A percentile compares a stretch with the other conserved stretches of the same genome.
These are phyloP conservation scores for Trebouxia sp. DNA, from an alignment of 139 green algal genomes.

Conservation along the genomic window DNA sequence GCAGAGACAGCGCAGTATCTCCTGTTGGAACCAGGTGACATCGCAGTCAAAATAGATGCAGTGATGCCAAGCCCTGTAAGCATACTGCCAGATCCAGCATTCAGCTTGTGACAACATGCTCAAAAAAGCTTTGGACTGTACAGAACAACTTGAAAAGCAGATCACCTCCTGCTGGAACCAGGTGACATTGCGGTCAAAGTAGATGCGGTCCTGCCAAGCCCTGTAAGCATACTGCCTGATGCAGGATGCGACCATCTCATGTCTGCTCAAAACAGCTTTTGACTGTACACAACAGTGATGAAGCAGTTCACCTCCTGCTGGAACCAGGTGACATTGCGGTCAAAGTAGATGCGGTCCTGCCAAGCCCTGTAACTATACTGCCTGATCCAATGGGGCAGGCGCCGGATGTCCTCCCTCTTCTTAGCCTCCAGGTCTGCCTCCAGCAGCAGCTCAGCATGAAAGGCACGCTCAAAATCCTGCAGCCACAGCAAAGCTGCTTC, in stretches of 20 bases:
- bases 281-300: too few species aligned
- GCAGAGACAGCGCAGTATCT: too few species aligned
- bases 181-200: slow-evolving; percentile 24
- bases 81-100: background rate
- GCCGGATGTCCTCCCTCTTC: background rate
- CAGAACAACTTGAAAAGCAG: too few species aligned
- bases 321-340: slow-evolving; percentile 22
- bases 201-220: slow-evolving; percentile 37
- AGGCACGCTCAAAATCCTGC: slow-evolving; percentile 33
- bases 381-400: slow-evolving; percentile 31
- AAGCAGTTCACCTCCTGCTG: slow-evolving; percentile 35
- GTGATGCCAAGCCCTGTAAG: slow-evolving; percentile 10
- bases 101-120: background rate
- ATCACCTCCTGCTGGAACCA: slow-evolving; percentile 32
- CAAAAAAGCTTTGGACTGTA: too few species aligned
- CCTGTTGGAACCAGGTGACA: slow-evolving; percentile 12
- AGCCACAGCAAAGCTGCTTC: too few species aligned
- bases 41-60: slow-evolving; percentile 15
- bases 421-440: slow-evolving; percentile 17
- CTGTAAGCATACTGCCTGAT: slow-evolving; percentile 26
- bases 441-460: slow-evolving; percentile 29
- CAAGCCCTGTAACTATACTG: slow-evolving; percentile 27
- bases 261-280: background rate
- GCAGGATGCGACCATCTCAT: too few species aligned
- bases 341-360: slow-evolving; percentile 36